Base-by-base conservation (phyloP, 148 eudicot species). In the Hydrangea macrophylla region DNA sequence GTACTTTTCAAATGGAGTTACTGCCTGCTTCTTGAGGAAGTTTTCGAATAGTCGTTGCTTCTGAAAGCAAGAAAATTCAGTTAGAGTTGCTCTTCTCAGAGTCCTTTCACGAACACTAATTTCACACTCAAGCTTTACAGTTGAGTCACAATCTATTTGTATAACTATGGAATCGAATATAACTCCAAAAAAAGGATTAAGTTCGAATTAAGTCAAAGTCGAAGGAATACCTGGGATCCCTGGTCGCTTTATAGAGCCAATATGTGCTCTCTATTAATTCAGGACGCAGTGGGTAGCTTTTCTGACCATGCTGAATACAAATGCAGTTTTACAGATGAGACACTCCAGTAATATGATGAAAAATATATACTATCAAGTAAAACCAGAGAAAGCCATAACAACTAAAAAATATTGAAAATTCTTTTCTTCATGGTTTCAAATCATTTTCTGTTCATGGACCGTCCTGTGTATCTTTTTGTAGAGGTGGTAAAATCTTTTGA, bases 171-270 rank as follows among this genome's bases (percentile, higher is more conserved):
- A n/a, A n/a, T n/a, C n/a, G n/a, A n/a, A n/a, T n/a, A n/a, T n/a
- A 1, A 12, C 26, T 20, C 51, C 15, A 63, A 17, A 18, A 44
- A 44, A 28, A 48, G 25, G 58, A 39, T 24, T 53, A 62, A 33
- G 53, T 60, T 12, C 13, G 28, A 57, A 17, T 40, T 9, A 58
- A 42, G 67, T 51, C 37, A 55, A 58, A 31, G 28, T 20, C 64
- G 5, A n/a, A 76, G 53, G 69, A 78, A 71, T 88, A 94, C 99
- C 99, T 91, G 77, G 93, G 75, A 78, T 91, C 86, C 78, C 99
- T 85, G 71, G 99, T 94, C 73, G 99, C 97, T 84, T 91, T 94
- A 75, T 88, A 94, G 56, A 94, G 93, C 99, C 97, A 94, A 74
- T 94, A 94, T 26, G 99, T 94, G 76, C 99, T 94, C 83, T 94